A percentile compares a stretch with the other conserved stretches of the same genome.
Conservation (phyloP, 352 stramenopile genomes). For the Thalassiosira mediterranea region DNA sequence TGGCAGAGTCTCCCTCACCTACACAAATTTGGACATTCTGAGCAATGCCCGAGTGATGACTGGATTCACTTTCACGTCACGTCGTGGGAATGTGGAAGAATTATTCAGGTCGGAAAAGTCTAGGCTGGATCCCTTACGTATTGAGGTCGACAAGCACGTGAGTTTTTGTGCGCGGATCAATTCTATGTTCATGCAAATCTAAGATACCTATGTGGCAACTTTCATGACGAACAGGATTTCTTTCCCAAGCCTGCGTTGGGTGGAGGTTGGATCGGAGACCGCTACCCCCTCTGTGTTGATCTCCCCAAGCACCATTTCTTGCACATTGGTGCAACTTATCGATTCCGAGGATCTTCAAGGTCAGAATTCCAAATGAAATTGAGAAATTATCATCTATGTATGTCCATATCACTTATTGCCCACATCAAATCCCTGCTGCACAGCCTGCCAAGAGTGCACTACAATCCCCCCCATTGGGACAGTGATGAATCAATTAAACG, state of each 20-base stretch:
- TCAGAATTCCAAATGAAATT: not conserved
- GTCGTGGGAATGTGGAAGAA: slow-evolving; percentile 62
- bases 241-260: slow-evolving; percentile 74
- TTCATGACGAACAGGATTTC: slow-evolving; percentile 30
- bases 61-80: slow-evolving; percentile 59
- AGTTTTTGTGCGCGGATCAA: not conserved
- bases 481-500: slow-evolving; percentile 55
- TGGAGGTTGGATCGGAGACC: slow-evolving; percentile 76
- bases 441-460: slow-evolving; percentile 36
- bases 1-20: slow-evolving; percentile 61
- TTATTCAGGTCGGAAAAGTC: slow-evolving; percentile 58
- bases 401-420: not conserved
- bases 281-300: slow-evolving; percentile 79
- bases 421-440: not conserved
- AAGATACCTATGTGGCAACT: not conserved
- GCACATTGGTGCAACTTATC: slow-evolving; percentile 64
- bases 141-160: slow-evolving; percentile 52
- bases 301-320: slow-evolving; percentile 70
- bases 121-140: slow-evolving; percentile 51
- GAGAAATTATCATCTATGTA: not conserved
- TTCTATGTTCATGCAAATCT: not conserved
- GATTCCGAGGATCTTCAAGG: slow-evolving; percentile 52
- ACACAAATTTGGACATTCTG: slow-evolving; percentile 77
- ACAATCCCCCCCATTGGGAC: slow-evolving; percentile 45
- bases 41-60: slow-evolving; percentile 63